Evolutionary conservation across 2,329 filamentous ascomycete species (phyloP).

Genomic region (Xenosphaeropsis pyriputrescens): DNA sequence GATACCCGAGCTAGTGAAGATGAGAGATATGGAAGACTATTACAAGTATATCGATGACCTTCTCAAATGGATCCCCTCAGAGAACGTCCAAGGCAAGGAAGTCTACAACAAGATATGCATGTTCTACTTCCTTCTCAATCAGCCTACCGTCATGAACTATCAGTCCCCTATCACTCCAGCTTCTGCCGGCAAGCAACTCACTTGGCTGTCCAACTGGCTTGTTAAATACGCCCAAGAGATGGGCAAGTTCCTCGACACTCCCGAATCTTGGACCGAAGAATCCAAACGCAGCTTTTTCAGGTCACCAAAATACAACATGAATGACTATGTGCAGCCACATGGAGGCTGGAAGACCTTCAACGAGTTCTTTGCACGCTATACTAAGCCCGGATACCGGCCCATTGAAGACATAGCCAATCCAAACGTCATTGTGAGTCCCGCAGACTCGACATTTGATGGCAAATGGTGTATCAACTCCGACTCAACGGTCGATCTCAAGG

Average conservation of each 20-base stretch:
- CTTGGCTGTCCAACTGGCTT: constrained; percentile 22
- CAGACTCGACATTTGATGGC: constrained; percentile 21
- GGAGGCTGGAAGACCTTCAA: constrained; percentile 23
- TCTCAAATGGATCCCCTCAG: constrained; percentile 22
- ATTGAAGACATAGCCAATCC: constrained; percentile 20
- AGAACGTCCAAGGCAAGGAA: constrained; percentile 19
- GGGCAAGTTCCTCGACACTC: constrained; percentile 20
- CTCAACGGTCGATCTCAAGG: constrained; percentile 19
- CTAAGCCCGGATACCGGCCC: constrained; percentile 19
- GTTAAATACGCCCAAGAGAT: constrained; percentile 21
- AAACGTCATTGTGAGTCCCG: constrained; percentile 28
- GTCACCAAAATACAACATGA: constrained; percentile 16
- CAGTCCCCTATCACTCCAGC: constrained; percentile 18
- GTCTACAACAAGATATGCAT: constrained; percentile 22
- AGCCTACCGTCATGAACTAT: constrained; percentile 14
- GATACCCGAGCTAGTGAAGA: too few species aligned
- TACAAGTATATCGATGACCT: constrained; percentile 11
- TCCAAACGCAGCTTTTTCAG: constrained; percentile 18
- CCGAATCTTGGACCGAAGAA: constrained; percentile 17
- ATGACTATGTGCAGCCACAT: constrained; percentile 17
- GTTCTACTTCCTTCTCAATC: constrained; percentile 25
- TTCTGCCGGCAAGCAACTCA: constrained; percentile 15
- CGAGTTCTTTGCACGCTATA: constrained; percentile 22
- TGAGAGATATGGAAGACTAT: too few species aligned
- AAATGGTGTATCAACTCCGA: constrained; percentile 11